Percentiles rank a stretch among this genome's conserved stretches.
These are phyloP conservation scores for Globisporangium alternatum DNA, from an alignment of 352 stramenopile species.

Conservation along the genomic window DNA sequence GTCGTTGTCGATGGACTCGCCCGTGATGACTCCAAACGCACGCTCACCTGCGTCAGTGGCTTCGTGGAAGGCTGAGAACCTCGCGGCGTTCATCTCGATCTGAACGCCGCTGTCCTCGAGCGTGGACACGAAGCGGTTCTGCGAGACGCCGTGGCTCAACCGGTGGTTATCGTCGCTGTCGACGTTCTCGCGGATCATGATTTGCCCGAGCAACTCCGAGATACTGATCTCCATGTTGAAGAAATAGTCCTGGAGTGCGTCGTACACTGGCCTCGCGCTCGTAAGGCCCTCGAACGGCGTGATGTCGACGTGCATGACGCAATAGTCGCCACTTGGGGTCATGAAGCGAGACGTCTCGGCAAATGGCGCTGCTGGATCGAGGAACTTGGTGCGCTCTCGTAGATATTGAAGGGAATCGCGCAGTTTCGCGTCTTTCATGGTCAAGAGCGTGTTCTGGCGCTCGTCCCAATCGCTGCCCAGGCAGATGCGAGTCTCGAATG, in stretches of 20 bases:
- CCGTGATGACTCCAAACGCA: conserved; percentile 4
- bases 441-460: conserved; percentile 26
- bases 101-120: background rate
- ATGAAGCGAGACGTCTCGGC: background rate
- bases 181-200: background rate
- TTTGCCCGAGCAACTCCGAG: background rate
- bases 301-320: background rate
- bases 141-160: background rate
- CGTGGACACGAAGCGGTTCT: conserved; percentile 9
- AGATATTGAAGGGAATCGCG: conserved; percentile 32
- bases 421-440: conserved; percentile 33
- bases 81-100: conserved; percentile 7
- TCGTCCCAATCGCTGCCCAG: conserved; percentile 20
- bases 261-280: background rate
- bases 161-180: background rate
- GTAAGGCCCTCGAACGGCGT: background rate
- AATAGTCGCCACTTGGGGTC: background rate
- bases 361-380: conserved; percentile 29
- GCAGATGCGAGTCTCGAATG: conserved; percentile 16
- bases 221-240: conserved; percentile 11
- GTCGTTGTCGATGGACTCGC: conserved; percentile 8
- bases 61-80: conserved; percentile 5
- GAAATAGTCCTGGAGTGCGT: conserved; percentile 1
- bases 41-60: background rate
- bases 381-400: conserved; percentile 29